phyloP scores from a whole-genome alignment of 495 filamentous ascomycete species.

The Xylaria grammica region DNA sequence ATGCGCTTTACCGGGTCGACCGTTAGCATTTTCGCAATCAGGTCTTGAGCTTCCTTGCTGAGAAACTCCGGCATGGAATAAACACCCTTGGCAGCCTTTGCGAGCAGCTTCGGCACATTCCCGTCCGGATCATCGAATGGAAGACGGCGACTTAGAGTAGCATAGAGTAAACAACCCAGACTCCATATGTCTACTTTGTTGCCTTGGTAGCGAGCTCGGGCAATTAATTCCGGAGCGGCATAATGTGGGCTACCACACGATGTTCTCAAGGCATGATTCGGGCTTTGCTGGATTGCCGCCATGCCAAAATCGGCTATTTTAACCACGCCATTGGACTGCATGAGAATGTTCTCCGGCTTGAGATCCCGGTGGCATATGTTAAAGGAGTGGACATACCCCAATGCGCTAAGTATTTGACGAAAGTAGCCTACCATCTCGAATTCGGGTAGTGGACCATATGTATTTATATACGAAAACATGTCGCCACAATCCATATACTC shows the following conservation, averaged over 20 bases:
- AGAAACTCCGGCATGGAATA: constrained; percentile 74
- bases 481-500: constrained; percentile 93
- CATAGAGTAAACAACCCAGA: constrained; percentile 88
- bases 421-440: constrained; percentile 82
- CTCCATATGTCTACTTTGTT: constrained; percentile 92
- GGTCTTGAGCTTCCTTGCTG: constrained; percentile 72
- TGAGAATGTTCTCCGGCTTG: constrained; percentile 95
- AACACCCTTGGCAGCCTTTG: constrained; percentile 69
- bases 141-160: constrained; percentile 75
- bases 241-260: constrained; percentile 98
- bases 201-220: constrained; percentile 74
- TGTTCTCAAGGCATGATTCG: constrained; percentile 73
- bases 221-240: constrained; percentile 88
- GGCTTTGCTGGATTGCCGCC: constrained; percentile 85
- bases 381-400: constrained; percentile 91
- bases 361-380: constrained; percentile 95
- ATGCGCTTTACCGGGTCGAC: constrained; percentile 77
- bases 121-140: constrained; percentile 75
- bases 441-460: constrained; percentile 71
- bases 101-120: constrained; percentile 61
- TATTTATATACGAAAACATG: constrained; percentile 79
- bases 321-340: constrained; percentile 72
- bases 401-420: constrained; percentile 88
- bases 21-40: constrained; percentile 77
- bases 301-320: constrained; percentile 98